These are phyloP conservation scores for Epichloe sp. DNA, from an alignment of 2,329 filamentous ascomycete species.

Conservation along the genomic window DNA sequence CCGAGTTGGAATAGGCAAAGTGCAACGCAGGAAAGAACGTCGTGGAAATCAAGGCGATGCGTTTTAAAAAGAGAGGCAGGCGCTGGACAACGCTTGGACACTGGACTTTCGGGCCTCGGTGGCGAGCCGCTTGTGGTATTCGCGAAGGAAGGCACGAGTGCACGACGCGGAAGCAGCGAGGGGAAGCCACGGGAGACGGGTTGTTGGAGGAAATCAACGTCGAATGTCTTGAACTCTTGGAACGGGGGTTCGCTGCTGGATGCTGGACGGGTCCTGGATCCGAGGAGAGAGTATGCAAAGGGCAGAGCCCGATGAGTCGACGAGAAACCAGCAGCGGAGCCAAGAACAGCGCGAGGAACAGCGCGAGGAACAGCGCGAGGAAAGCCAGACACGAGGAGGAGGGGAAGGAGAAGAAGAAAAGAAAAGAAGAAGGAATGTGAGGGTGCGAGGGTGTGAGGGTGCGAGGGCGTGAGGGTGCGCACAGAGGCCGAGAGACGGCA, in stretches of 20 bases:
- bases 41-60: background rate
- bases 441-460: background rate
- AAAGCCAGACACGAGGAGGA: background rate
- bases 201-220: background rate
- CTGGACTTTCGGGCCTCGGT: background rate
- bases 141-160: background rate
- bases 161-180: background rate
- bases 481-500: background rate
- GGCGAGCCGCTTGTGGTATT: background rate
- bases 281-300: background rate
- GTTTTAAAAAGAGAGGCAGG: constrained; percentile 1
- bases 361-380: background rate
- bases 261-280: background rate
- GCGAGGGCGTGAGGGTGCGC: background rate
- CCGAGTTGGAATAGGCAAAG: background rate
- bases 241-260: background rate
- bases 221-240: background rate
- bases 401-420: background rate
- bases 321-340: constrained; percentile 1
- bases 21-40: constrained; percentile 3
- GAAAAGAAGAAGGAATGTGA: background rate
- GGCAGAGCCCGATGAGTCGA: constrained; percentile 1
- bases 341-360: background rate
- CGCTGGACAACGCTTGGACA: background rate
- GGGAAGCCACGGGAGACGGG: background rate